Base-by-base conservation (phyloP, 2,329 filamentous ascomycete genomes). In the Aspergillus aculeatus region DNA sequence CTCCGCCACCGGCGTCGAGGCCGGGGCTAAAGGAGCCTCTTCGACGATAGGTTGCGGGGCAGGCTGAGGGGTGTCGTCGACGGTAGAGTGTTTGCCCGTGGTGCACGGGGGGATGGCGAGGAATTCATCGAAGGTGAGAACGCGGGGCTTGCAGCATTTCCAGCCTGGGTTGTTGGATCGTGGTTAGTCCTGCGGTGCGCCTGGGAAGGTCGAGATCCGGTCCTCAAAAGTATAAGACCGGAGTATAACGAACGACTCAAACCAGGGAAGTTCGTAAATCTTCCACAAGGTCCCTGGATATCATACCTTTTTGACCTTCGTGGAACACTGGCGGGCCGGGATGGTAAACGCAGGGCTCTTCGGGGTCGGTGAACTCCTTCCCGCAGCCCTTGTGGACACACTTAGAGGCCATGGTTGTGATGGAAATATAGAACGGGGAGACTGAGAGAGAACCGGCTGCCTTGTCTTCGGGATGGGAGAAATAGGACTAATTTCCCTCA, bases 81-180 rank as follows among this genome's bases (percentile, higher is more conserved):
- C 90, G 12, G 91, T 92, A 60, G 91, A 95, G 81, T 99, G 95
- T 70, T 89, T 93, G 71, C 95, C 95, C 12, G 88, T 90, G 26
- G 95, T 96, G 83, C 95, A 99, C 41, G 95, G 94, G 53, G 90
- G 82, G 69, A 99, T 98, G 62, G 83, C 77, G 77, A 99, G 91
- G 82, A 99, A 99, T 80, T 99, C 95, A 79, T 99, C 95, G 75
- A 99, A 99, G 61, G 92, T 97, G 69, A 99, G 83, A 69, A 98
- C 92, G 71, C 95, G 90, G 59, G 93, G 89, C 80, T 97, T 98
- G 85, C 95, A 99, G 82, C 95, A 99, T 81, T 96, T 96, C 94
- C 95, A 98, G 73, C 95, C 94, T 97, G 71, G 49, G 31, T 14
- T 44, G 14, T 47, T 11, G 10, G 21, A 59, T 60, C 58, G 56